These are phyloP conservation scores for Sequoia sempervirens DNA, from an alignment of 75 land plant species.

Conservation along the genomic window DNA sequence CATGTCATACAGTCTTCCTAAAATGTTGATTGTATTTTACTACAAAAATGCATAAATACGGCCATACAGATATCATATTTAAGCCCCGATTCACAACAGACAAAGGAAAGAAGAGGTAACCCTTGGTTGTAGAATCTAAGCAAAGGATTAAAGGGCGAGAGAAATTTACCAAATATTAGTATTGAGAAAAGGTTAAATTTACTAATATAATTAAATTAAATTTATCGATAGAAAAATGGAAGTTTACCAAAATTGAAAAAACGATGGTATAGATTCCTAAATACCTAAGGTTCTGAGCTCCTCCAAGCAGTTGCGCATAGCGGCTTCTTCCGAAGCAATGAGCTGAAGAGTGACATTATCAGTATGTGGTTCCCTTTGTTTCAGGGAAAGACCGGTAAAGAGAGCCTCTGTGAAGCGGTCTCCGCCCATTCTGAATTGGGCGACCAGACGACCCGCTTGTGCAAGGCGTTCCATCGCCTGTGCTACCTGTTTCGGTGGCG, in stretches of 20 bases:
- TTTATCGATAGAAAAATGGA: background rate
- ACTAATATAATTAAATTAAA: no score
- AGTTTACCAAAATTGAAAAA: background rate
- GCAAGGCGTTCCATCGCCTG: constrained; percentile 77
- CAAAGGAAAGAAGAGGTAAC: no score
- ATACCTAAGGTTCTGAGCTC: constrained; percentile 54
- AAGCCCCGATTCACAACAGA: no score
- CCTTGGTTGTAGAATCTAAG: no score
- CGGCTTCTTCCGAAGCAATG: constrained; percentile 36
- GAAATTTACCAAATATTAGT: no score
- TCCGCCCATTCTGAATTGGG: constrained; percentile 79
- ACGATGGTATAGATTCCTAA: background rate
- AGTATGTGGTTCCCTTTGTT: constrained; percentile 17
- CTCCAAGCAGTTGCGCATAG: constrained; percentile 49
- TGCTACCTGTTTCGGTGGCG: constrained; percentile 95
- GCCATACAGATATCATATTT: no score
- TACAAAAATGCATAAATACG: no score
- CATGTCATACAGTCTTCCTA: no score
- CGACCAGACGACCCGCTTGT: constrained; percentile 73
- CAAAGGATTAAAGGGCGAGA: no score
- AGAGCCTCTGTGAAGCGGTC: constrained; percentile 84
- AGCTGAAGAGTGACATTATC: constrained; percentile 17
- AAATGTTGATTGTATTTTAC: no score
- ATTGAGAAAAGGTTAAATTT: no score
- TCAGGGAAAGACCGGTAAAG: constrained; percentile 18